Evolutionary conservation across 352 stramenopile species (phyloP).

Genomic region (Globisporangium splendens): DNA sequence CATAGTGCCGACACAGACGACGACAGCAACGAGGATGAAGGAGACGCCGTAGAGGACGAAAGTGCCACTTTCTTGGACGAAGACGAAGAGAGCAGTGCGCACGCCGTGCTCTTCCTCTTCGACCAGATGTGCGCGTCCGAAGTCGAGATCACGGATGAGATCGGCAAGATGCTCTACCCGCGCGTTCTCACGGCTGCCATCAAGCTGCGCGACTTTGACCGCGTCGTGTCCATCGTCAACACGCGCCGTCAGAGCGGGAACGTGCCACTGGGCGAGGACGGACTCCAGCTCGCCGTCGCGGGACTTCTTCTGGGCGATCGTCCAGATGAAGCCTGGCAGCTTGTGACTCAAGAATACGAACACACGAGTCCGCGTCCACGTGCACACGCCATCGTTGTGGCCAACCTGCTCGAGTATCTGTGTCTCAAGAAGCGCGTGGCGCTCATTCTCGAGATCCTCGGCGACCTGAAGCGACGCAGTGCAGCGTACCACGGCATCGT

Average conservation of each 20-base stretch:
- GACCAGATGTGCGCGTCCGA: constrained; percentile 1
- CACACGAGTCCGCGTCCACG: constrained; percentile 2
- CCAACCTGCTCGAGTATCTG: constrained; percentile 7
- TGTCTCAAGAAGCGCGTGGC: not conserved
- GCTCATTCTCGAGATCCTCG: constrained; percentile 7
- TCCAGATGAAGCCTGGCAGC: constrained; percentile 4
- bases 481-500: not conserved
- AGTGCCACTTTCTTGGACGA: not conserved
- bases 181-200: constrained; percentile 7
- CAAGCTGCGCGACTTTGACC: not conserved
- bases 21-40: not conserved
- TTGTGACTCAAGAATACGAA: constrained; percentile 10
- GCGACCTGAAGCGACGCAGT: constrained; percentile 6
- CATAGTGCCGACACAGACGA: not conserved
- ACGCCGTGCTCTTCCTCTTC: constrained; percentile 5
- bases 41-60: too few relatives aligned
- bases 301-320: constrained; percentile 1
- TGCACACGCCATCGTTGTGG: not conserved
- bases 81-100: not conserved
- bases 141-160: not conserved
- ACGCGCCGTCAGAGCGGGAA: constrained; percentile 3
- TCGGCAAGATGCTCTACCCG: constrained; percentile 4
- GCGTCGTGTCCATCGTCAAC: not conserved
- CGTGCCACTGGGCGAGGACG: constrained; percentile 8
- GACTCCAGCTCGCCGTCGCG: constrained; percentile 5